Conservation (phyloP, 176 grass and related monocot species). For the Ensete ventricosum region DNA sequence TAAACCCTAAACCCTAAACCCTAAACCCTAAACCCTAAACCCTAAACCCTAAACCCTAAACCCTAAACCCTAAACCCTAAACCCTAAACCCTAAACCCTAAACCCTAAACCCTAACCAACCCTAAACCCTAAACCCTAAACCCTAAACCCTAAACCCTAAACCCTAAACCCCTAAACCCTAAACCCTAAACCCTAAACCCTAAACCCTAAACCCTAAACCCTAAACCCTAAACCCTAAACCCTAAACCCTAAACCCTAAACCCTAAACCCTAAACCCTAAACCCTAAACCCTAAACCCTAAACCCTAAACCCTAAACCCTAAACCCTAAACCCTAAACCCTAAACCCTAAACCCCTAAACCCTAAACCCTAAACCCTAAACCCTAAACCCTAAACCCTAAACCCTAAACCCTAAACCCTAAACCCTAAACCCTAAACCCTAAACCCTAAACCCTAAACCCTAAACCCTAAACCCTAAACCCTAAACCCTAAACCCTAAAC, state of each 20-base stretch:
- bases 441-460: slow-evolving; percentile 11
- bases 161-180: slow-evolving; percentile 6
- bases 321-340: slow-evolving; percentile 18
- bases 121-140: slow-evolving; percentile 24
- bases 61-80: slow-evolving; percentile 18
- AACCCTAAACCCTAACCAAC: slow-evolving; percentile 13
- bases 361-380: neutral
- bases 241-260: slow-evolving; percentile 10
- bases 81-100: slow-evolving; percentile 19
- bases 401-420: slow-evolving; percentile 9
- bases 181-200: slow-evolving; percentile 7
- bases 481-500: slow-evolving; percentile 11
- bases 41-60: slow-evolving; percentile 27
- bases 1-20: slow-evolving; percentile 23
- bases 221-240: slow-evolving; percentile 11
- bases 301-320: slow-evolving; percentile 17
- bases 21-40: slow-evolving; percentile 26
- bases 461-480: slow-evolving; percentile 11
- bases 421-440: slow-evolving; percentile 11
- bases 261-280: slow-evolving; percentile 19
- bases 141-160: slow-evolving; percentile 19
- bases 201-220: slow-evolving; percentile 15
- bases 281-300: slow-evolving; percentile 13
- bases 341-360: slow-evolving; percentile 20
- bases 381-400: neutral